Conservation (phyloP, 495 filamentous ascomycete species). For the Tuber microsphaerosporum region DNA sequence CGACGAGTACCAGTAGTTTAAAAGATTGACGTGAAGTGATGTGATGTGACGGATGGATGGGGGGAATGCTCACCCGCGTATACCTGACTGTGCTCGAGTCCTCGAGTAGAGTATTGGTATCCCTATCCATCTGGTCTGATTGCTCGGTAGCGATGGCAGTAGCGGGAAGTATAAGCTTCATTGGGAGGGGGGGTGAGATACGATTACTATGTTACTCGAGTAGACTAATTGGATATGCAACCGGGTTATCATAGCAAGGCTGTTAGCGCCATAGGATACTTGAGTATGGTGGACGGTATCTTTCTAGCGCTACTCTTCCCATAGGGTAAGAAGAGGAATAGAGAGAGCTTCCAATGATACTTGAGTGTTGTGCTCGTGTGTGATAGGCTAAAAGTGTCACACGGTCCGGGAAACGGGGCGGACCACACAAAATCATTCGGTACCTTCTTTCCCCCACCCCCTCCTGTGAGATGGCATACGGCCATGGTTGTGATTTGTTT, state of each 20-base stretch:
- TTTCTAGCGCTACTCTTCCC: neutral
- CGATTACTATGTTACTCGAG: neutral
- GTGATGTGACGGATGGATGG: neutral
- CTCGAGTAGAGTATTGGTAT: neutral
- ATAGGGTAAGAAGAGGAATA: neutral
- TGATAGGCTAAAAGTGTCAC: neutral
- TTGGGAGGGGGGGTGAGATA: neutral
- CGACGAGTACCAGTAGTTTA: neutral
- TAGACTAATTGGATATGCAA: neutral
- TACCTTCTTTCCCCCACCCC: neutral
- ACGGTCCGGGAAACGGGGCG: neutral
- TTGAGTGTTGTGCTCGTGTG: neutral
- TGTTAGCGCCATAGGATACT: neutral
- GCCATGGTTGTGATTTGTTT: too few relatives aligned
- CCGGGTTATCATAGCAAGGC: neutral
- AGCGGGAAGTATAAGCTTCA: neutral
- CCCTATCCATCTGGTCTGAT: neutral
- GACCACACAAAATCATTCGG: neutral
- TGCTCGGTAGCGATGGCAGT: neutral
- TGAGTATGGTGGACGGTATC: neutral
- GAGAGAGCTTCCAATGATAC: neutral
- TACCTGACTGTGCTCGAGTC: neutral
- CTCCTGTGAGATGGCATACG: too few relatives aligned
- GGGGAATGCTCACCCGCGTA: neutral
- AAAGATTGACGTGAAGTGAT: neutral